Evolutionary conservation across 768 basidiomycete genomes (phyloP), one percentile per base, ranked within the genome.

Genomic region (Dentipellis fragilis): DNA sequence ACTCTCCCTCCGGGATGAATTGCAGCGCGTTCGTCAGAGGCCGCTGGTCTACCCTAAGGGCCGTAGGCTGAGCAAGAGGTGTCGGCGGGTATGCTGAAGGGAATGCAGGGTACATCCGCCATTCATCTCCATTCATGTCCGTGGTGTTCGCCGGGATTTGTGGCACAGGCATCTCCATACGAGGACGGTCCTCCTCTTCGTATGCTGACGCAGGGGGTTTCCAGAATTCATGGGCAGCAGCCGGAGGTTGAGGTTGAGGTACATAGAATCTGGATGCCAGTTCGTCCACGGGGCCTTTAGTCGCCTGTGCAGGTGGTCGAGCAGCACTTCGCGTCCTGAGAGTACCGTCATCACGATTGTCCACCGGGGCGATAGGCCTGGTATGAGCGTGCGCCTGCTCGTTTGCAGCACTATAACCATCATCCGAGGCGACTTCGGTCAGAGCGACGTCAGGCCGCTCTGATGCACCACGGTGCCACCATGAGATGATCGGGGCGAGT

Each of bases 31-130:
- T 45, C n/a, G 42, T 45, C n/a, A 45, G n/a, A 19, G 42, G 72
- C 62, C 54, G 42, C 34, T 55, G 58, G 45, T 54, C 55, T 5
- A 58, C 53, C 53, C 57, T 42, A 34, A 59, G 21, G 11, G 54
- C 55, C 23, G 17, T 19, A 3, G 73, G 67, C 16, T 68, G 67
- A 19, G 71, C 70, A n/a, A 80, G 61, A 10, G 85, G 86, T 12
- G 84, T 87, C 0, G 84, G 74, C 9, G 86, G 87, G 63, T 89
- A 89, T 36, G 87, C 87, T 4, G 87, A 81, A 34, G 87, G 87
- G 52, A 88, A 84, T 16, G 83, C 73, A 11, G 86, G 86, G 61
- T 88, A 89, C 64, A 79, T 72, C 55, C 84, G 71, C 85, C 85
- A 89, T 59, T 89, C 85, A 40, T 85, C 80, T n/a, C 29, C 29